Evolutionary conservation across 192 early-diverging fungal genomes (phyloP).

Genomic region (Mortierella hygrophila): DNA sequence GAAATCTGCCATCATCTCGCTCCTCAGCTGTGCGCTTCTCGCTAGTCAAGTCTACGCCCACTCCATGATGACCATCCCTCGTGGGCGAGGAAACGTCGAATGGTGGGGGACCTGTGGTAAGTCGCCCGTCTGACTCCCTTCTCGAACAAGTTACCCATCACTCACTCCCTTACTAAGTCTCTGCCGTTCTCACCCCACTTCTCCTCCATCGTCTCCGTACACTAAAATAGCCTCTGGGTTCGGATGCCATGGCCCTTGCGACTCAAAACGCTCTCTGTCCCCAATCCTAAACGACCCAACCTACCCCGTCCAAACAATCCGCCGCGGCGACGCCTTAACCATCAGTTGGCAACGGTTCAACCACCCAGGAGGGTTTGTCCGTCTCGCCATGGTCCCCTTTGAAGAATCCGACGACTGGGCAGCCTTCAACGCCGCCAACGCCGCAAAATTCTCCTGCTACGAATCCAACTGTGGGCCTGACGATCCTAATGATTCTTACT

Average conservation of each 20-base stretch:
- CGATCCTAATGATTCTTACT: constrained; percentile 46
- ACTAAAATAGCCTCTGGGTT: constrained; percentile 59
- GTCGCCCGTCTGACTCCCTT: not conserved
- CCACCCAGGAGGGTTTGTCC: constrained; percentile 75
- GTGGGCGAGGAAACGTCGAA: constrained; percentile 36
- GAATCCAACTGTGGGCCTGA: constrained; percentile 69
- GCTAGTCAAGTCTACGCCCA: constrained; percentile 28
- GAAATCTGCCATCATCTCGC: constrained; percentile 4
- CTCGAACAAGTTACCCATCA: not conserved
- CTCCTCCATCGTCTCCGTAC: not conserved
- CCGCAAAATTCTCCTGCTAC: constrained; percentile 69
- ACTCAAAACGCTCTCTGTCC: constrained; percentile 59
- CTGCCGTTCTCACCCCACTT: not conserved
- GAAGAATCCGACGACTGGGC: constrained; percentile 69
- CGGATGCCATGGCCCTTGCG: constrained; percentile 74
- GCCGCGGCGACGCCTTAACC: constrained; percentile 65
- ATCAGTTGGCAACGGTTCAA: constrained; percentile 70
- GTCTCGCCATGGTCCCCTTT: constrained; percentile 70
- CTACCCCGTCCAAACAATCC: constrained; percentile 62
- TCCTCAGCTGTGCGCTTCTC: constrained; percentile 12
- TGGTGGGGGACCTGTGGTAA: constrained; percentile 57
- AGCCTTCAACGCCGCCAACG: constrained; percentile 64
- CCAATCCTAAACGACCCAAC: constrained; percentile 66
- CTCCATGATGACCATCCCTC: constrained; percentile 52
- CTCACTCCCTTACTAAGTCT: not conserved